A percentile compares a stretch with the other conserved stretches of the same genome.
phyloP scores from a whole-genome alignment of 331 rosid species.

The Malus hybrid region DNA sequence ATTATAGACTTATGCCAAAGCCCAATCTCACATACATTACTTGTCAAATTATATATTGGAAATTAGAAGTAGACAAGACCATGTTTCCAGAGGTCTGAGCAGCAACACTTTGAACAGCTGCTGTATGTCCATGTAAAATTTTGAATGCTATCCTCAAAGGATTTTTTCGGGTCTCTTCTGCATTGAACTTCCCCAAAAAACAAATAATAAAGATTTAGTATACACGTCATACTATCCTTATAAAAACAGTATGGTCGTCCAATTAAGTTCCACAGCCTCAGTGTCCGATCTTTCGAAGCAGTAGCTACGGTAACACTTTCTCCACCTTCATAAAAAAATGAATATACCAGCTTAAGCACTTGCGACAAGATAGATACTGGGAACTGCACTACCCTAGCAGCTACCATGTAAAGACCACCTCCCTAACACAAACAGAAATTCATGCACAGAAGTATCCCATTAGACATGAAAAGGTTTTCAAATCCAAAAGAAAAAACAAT shows the following conservation, averaged over 20 bases:
- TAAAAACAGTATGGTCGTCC: conserved; percentile 4
- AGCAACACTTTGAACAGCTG: conserved; percentile 74
- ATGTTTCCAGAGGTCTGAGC: conserved; percentile 59
- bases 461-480: not conserved
- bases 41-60: not conserved
- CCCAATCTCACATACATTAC: not conserved
- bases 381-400: not conserved
- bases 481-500: not conserved
- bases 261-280: conserved; percentile 90
- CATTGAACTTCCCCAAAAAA: conserved; percentile 39
- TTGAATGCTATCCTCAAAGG: conserved; percentile 58
- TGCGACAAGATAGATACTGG: not conserved
- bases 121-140: conserved; percentile 68
- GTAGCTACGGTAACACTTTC: conserved; percentile 54
- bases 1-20: conserved; percentile 8
- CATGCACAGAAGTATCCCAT: not conserved
- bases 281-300: conserved; percentile 53
- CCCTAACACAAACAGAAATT: not conserved
- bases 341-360: not conserved
- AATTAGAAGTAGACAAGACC: conserved; percentile 36
- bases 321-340: conserved; percentile 27
- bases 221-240: not conserved
- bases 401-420: not conserved
- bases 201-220: conserved; percentile 9
- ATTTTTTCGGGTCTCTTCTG: conserved; percentile 35